Conservation (phyloP, 2,329 filamentous ascomycete genomes). For the Claviceps pusilla region DNA sequence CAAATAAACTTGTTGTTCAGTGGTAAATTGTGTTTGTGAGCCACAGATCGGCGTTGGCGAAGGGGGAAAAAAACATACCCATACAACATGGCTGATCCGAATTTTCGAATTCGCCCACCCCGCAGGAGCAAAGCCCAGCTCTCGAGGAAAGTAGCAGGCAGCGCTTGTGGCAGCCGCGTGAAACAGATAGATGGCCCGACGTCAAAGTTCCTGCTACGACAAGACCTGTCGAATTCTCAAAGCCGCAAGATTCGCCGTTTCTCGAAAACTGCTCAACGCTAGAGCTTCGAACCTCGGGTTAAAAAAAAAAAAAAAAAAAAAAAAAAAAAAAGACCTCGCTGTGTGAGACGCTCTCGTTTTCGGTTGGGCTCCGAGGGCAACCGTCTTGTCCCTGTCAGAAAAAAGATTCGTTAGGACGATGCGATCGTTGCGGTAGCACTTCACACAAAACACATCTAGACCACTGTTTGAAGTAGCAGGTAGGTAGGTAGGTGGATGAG, state of each 20-base stretch:
- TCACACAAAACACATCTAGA: background rate
- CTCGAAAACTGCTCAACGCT: background rate
- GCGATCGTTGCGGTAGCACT: background rate
- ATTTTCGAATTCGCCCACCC: constrained; percentile 5
- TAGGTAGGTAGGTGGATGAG: background rate
- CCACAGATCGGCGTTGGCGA: constrained; percentile 3
- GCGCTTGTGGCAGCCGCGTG: background rate
- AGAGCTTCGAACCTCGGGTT: background rate
- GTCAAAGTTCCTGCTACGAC: background rate
- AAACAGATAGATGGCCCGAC: background rate
- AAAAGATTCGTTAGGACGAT: constrained; percentile 2
- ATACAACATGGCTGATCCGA: constrained; percentile 16
- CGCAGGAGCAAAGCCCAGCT: constrained; percentile 10
- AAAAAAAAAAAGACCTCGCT: background rate
- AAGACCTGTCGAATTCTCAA: background rate
- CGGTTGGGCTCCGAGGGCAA: constrained; percentile 14
- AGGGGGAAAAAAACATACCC: constrained; percentile 23
- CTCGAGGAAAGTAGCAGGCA: constrained; percentile 6
- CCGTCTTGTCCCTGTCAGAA: constrained; percentile 10
- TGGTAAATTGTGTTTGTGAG: background rate
- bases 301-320: too few relatives aligned
- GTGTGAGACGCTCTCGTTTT: constrained; percentile 9
- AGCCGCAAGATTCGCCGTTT: background rate
- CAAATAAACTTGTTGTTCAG: background rate
- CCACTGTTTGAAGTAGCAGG: background rate